Percentiles rank a stretch among this genome's conserved stretches.
Conservation (phyloP, 2,329 filamentous ascomycete species). For the Calonectria pseudoturangicola region DNA sequence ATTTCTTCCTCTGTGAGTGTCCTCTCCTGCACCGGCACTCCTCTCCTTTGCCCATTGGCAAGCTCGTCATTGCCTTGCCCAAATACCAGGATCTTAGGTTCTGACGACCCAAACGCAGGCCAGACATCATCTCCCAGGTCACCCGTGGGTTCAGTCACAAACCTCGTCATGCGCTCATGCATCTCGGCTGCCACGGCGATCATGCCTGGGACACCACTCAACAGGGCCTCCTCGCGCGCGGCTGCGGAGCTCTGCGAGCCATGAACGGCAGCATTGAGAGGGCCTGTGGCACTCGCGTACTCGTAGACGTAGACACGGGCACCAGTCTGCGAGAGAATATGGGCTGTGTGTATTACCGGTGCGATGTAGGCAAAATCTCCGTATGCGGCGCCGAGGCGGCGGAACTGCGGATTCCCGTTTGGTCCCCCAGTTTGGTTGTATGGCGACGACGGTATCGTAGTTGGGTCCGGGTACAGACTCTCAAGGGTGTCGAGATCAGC, state of each 20-base stretch:
- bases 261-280: conserved; percentile 66
- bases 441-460: conserved; percentile 60
- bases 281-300: conserved; percentile 69
- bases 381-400: conserved; percentile 76
- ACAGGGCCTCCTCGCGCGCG: conserved; percentile 62
- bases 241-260: conserved; percentile 67
- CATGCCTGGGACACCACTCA: conserved; percentile 62
- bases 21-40: conserved; percentile 65
- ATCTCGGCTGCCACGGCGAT: conserved; percentile 62
- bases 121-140: conserved; percentile 56
- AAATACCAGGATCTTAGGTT: conserved; percentile 72
- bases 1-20: conserved; percentile 65
- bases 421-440: conserved; percentile 61
- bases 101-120: conserved; percentile 62
- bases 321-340: conserved; percentile 59
- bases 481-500: conserved; percentile 73
- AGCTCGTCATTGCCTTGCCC: conserved; percentile 76
- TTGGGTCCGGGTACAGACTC: conserved; percentile 78
- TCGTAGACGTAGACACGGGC: conserved; percentile 74
- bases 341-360: conserved; percentile 76
- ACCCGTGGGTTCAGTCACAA: conserved; percentile 56
- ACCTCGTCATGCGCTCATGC: conserved; percentile 64
- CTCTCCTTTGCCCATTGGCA: conserved; percentile 61
- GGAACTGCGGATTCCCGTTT: conserved; percentile 72
- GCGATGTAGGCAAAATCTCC: conserved; percentile 79